Percentiles rank a stretch among this genome's conserved stretches.
Evolutionary conservation across 2,329 filamentous ascomycete genomes (phyloP).

Genomic region (Lasiodiplodia theobromae): DNA sequence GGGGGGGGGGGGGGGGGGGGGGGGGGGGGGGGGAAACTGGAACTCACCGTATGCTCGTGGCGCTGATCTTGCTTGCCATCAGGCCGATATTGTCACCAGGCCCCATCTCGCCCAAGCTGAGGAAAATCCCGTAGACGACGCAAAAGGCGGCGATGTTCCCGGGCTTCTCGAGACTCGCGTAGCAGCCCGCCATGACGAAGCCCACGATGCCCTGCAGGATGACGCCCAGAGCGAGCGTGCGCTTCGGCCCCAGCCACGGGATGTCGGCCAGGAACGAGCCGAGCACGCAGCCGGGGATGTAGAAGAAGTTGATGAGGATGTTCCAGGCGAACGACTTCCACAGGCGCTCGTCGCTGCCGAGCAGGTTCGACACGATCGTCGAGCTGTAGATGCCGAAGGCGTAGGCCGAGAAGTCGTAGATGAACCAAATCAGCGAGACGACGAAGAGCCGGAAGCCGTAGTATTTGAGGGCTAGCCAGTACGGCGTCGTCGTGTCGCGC

Average conservation of each 20-base stretch:
- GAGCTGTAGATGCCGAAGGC: slow-evolving; percentile 86
- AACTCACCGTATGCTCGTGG: slow-evolving; percentile 73
- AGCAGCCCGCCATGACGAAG: slow-evolving; percentile 87
- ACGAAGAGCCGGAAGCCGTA: slow-evolving; percentile 64
- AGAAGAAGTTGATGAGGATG: slow-evolving; percentile 86
- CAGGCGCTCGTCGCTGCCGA: slow-evolving; percentile 65
- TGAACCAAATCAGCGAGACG: slow-evolving; percentile 64
- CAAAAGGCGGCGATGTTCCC: slow-evolving; percentile 77
- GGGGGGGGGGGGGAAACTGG: no score
- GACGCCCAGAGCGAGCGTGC: slow-evolving; percentile 76
- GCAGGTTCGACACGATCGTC: slow-evolving; percentile 72
- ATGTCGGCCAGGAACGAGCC: slow-evolving; percentile 78
- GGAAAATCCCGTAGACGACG: slow-evolving; percentile 80
- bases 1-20: no score
- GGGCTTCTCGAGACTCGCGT: slow-evolving; percentile 70
- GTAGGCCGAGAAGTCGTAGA: slow-evolving; percentile 77
- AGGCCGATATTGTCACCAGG: slow-evolving; percentile 93
- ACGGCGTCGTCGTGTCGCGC: slow-evolving; percentile 54
- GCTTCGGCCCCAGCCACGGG: slow-evolving; percentile 74
- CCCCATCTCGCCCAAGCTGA: slow-evolving; percentile 79
- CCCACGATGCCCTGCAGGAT: slow-evolving; percentile 77
- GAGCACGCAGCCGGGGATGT: slow-evolving; percentile 80
- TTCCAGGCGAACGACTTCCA: slow-evolving; percentile 89
- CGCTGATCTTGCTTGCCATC: slow-evolving; percentile 84
- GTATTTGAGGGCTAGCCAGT: slow-evolving; percentile 56